Conservation (phyloP, 139 green algal genomes). For the Chlamydomonas incerta region DNA sequence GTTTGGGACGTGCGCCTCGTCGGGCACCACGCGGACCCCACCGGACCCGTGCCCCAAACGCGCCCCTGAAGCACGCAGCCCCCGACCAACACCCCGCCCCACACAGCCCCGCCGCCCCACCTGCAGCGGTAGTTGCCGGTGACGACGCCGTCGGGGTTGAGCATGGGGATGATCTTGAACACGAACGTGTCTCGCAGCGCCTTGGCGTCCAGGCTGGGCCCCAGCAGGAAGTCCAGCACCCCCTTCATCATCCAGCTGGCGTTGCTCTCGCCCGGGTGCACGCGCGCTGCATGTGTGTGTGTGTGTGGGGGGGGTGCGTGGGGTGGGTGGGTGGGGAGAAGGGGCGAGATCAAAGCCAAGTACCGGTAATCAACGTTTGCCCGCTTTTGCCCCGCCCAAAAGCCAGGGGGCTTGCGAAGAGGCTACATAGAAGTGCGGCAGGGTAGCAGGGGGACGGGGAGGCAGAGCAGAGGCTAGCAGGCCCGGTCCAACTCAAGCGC, state of each 20-base stretch:
- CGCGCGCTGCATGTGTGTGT: constrained; percentile 53
- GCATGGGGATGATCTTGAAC: constrained; percentile 87
- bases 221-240: constrained; percentile 72
- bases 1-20: no score
- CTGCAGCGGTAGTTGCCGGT: constrained; percentile 56
- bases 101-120: not conserved
- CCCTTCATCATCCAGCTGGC: constrained; percentile 86
- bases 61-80: no score
- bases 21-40: no score
- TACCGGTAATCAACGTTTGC: no score
- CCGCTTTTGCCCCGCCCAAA: no score
- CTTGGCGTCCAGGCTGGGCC: constrained; percentile 56
- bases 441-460: not conserved
- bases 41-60: no score
- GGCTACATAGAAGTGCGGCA: not conserved
- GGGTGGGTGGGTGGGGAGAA: not conserved
- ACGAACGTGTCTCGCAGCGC: constrained; percentile 72
- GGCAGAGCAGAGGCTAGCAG: no score
- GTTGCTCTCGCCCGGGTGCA: constrained; percentile 86
- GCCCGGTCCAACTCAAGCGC: no score
- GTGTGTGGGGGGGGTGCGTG: not conserved
- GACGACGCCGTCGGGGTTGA: constrained; percentile 82
- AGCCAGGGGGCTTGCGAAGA: no score
- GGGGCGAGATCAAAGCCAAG: no score
- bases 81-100: no score